Conservation (phyloP, 2,329 filamentous ascomycete genomes). For the Neonectria neomacrospora region DNA sequence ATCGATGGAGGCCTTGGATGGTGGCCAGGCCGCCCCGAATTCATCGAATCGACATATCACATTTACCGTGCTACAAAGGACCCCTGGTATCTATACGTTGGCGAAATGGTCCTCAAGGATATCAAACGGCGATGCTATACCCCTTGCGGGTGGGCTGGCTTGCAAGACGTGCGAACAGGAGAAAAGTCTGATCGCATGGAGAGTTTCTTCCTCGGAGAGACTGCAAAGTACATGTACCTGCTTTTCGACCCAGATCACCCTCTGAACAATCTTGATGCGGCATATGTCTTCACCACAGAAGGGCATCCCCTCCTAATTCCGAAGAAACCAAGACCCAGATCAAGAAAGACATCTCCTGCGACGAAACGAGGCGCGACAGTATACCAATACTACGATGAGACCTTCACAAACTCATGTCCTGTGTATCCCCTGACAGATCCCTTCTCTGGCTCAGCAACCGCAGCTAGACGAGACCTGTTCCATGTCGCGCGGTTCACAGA, state of each 20-base stretch:
- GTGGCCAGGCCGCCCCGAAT: slow-evolving; percentile 96
- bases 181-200: slow-evolving; percentile 96
- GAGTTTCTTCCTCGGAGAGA: slow-evolving; percentile 97
- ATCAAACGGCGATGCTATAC: slow-evolving; percentile 91
- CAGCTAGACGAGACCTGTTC: slow-evolving; percentile 83
- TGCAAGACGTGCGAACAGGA: slow-evolving; percentile 83
- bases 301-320: slow-evolving; percentile 93
- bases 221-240: slow-evolving; percentile 93
- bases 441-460: slow-evolving; percentile 81
- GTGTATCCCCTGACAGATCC: slow-evolving; percentile 67
- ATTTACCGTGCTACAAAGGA: slow-evolving; percentile 94
- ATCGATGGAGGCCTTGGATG: slow-evolving; percentile 89
- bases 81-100: slow-evolving; percentile 95
- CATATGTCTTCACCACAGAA: slow-evolving; percentile 95
- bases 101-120: slow-evolving; percentile 93
- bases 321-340: slow-evolving; percentile 40
- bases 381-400: slow-evolving; percentile 54
- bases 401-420: slow-evolving; percentile 73
- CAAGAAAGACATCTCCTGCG: slow-evolving; percentile 15
- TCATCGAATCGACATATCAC: slow-evolving; percentile 96
- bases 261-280: slow-evolving; percentile 84
- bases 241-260: slow-evolving; percentile 89
- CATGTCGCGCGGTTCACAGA: slow-evolving; percentile 88
- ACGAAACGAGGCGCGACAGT: slow-evolving; percentile 35
- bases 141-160: slow-evolving; percentile 90